Evolutionary conservation across 345 rosid species (phyloP).

Genomic region (Eucalyptus sp.): DNA sequence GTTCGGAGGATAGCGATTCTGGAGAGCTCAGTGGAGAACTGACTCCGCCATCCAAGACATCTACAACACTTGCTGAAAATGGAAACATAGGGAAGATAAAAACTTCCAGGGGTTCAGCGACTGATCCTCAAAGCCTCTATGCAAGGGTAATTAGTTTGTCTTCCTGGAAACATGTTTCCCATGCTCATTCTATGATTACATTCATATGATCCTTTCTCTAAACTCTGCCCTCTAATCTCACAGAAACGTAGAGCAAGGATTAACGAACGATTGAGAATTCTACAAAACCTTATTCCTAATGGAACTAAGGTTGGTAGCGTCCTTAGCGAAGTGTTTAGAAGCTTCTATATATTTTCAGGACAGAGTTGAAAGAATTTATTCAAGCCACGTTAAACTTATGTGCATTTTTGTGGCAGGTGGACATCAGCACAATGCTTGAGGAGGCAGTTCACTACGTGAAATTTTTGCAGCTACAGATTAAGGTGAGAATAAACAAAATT

Average conservation of each 20-base stretch:
- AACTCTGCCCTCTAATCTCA: background rate
- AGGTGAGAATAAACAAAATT: slow-evolving; percentile 16
- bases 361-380: background rate
- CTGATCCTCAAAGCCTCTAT: slow-evolving; percentile 89
- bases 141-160: slow-evolving; percentile 45
- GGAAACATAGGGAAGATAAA: slow-evolving; percentile 52
- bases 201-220: background rate
- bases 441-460: slow-evolving; percentile 79
- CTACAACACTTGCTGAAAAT: slow-evolving; percentile 22
- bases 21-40: slow-evolving; percentile 13
- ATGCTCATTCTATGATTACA: background rate
- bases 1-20: slow-evolving; percentile 53
- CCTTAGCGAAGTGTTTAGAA: background rate
- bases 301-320: slow-evolving; percentile 51
- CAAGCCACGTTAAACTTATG: background rate
- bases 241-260: slow-evolving; percentile 84
- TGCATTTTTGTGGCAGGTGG: slow-evolving; percentile 14
- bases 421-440: slow-evolving; percentile 90
- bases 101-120: slow-evolving; percentile 58
- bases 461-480: slow-evolving; percentile 78
- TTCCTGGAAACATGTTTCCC: background rate
- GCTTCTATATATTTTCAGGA: background rate
- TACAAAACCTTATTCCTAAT: slow-evolving; percentile 76
- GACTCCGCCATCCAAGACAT: slow-evolving; percentile 1
- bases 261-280: slow-evolving; percentile 48